Evolutionary conservation across 225 moss, liverwort and hornwort genomes (phyloP), one percentile per base, ranked within the genome.

Genomic region (Pseudoscleropodium purum): DNA sequence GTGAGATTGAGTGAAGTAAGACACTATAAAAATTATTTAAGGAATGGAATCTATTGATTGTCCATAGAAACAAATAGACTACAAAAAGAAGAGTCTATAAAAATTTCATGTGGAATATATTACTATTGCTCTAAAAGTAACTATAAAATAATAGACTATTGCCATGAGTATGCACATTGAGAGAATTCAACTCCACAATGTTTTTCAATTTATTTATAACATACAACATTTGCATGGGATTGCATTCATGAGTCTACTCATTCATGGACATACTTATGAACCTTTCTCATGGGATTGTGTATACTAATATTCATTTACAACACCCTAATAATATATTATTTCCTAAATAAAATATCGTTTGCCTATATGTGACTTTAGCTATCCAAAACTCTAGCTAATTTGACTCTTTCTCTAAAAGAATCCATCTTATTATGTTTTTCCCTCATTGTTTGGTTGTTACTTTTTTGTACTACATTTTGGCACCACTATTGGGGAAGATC

Each of bases 401-500:
- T 23, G 13, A 69, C 0, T 23, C 13, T 69, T 68, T 6, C 11
- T 6, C 10, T 23, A 21, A n/a, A 20, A 12, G 7, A 37, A 37
- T 12, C 21, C 21, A 37, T 68, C 37, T 21, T 37, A 12, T 21
- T 37, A 37, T 37, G 21, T 68, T 68, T 21, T 21, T 21, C 21
- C 7, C 2, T 6, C 0, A 6, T 68, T 67, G 1, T 68, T 23
- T 68, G 7, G 21, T 21, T 68, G 37, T 12, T 68, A n/a, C 0
- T 21, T 21, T 36, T 67, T 12, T 7, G 6, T 68, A 68, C 6
- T 68, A 21, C 37, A 68, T 37, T 68, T 67, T 37, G 21, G 12
- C 4, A 5, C 21, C 1, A 12, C 0, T 68, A 1, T 2, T 21
- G 7, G 11, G 1, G 2, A n/a, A 68, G 12, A n/a, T 68, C 37